Conservation (phyloP, 2,329 filamentous ascomycete genomes). For the Alternaria novae-zelandiae region DNA sequence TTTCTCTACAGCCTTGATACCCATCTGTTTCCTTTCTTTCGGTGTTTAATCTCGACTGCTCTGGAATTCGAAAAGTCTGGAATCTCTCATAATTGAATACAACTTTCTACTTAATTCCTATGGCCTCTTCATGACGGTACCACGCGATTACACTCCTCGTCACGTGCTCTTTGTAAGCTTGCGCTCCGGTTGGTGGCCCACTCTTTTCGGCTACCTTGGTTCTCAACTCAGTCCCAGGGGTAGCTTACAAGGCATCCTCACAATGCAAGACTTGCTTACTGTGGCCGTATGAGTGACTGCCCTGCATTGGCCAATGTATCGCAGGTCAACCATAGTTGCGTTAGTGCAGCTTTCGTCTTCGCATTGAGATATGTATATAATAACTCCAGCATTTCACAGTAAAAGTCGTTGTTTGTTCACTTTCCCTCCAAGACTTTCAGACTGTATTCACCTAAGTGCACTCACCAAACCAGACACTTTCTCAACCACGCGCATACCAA, state of each 20-base stretch:
- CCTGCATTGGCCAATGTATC: neutral
- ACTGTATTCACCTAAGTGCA: neutral
- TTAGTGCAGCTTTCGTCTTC: too few species aligned
- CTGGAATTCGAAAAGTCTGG: neutral
- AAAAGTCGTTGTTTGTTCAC: neutral
- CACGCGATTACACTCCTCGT: neutral
- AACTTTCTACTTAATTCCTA: neutral
- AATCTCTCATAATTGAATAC: neutral
- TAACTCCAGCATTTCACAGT: neutral
- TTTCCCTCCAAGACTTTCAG: neutral
- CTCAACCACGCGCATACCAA: neutral
- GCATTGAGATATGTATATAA: neutral
- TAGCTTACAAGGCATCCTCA: neutral
- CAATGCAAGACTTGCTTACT: neutral
- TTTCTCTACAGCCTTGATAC: neutral
- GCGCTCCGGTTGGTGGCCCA: neutral
- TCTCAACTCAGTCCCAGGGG: neutral
- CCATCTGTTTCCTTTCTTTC: neutral
- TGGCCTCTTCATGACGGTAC: neutral
- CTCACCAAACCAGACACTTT: neutral
- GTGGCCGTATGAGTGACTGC: neutral
- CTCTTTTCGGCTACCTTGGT: neutral
- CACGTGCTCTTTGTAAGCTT: neutral
- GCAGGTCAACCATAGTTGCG: neutral
- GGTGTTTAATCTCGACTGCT: neutral